Conservation (phyloP, 352 stramenopile genomes). For the Globisporangium paroecandrum region DNA sequence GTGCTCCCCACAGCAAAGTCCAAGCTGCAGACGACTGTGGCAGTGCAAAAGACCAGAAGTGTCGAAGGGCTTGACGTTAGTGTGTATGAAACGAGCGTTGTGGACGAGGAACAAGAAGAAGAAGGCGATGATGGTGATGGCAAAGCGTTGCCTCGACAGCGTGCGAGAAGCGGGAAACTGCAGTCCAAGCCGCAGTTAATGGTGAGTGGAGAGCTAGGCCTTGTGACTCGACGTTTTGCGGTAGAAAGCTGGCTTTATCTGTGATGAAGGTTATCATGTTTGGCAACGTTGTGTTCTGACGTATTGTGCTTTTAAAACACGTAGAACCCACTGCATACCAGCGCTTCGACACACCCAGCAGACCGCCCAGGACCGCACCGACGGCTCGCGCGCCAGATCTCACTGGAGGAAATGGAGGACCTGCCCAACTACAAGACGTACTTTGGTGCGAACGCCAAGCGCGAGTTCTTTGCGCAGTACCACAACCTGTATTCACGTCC, state of each 20-base stretch:
- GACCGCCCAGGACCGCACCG: slow-evolving; percentile 4
- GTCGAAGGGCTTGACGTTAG: neutral
- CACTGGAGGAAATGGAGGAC: slow-evolving; percentile 36
- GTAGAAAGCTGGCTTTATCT: neutral
- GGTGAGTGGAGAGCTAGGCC: neutral
- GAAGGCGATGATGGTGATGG: neutral
- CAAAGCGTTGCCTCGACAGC: neutral
- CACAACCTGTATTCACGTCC: slow-evolving; percentile 54
- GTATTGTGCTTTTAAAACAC: too few relatives aligned
- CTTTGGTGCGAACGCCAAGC: slow-evolving; percentile 54
- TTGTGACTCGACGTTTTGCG: neutral
- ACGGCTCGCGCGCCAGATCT: slow-evolving; percentile 29
- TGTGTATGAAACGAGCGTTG: neutral
- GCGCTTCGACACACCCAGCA: neutral
- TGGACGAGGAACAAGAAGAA: neutral
- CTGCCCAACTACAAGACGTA: slow-evolving; percentile 49
- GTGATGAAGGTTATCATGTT: neutral
- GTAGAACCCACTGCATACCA: slow-evolving; percentile 4
- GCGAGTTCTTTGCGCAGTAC: slow-evolving; percentile 64
- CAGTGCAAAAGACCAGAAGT: neutral
- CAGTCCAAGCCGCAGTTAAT: slow-evolving; percentile 4
- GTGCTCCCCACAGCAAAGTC: neutral
- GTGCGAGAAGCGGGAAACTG: slow-evolving; percentile 12
- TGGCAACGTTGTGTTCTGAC: too few relatives aligned
- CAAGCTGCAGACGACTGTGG: neutral